These are phyloP conservation scores for Benincasa hispida DNA, from an alignment of 306 rosid genomes.

Conservation along the genomic window DNA sequence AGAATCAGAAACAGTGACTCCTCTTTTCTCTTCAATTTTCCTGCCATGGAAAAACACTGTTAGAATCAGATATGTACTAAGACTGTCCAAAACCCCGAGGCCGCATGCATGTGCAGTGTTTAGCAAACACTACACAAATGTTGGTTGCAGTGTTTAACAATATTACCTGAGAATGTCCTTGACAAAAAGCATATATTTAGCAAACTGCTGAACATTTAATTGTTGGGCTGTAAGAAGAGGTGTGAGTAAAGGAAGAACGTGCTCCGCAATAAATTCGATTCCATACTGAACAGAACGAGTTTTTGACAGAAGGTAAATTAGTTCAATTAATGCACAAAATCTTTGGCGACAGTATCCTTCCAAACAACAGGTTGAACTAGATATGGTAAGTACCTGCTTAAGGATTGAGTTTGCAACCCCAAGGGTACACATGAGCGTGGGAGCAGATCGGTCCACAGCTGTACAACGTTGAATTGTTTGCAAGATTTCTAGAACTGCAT, in stretches of 20 bases:
- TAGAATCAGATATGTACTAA: background rate
- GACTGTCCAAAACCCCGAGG: background rate
- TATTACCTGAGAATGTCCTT: conserved; percentile 82
- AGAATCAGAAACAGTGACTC: conserved; percentile 69
- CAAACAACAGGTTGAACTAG: background rate
- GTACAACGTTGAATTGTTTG: conserved; percentile 97
- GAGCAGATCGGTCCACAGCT: conserved; percentile 88
- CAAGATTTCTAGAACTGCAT: conserved; percentile 61
- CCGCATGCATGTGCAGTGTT: background rate
- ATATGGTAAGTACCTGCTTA: conserved; percentile 52
- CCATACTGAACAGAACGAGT: conserved; percentile 59
- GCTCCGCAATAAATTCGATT: conserved; percentile 88
- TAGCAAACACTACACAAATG: too few species aligned
- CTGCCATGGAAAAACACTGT: conserved; percentile 26
- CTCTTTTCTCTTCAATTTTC: conserved; percentile 90
- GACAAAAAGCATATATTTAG: conserved; percentile 96
- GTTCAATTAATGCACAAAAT: background rate
- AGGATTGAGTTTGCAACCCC: conserved; percentile 90
- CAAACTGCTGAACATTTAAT: conserved; percentile 92
- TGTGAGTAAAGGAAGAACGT: conserved; percentile 72
- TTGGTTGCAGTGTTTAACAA: background rate
- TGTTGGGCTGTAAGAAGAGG: conserved; percentile 92
- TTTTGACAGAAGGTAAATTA: conserved; percentile 12
- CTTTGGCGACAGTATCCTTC: background rate
- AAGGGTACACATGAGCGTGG: conserved; percentile 98